Evolutionary conservation across 179 eudicot species (phyloP), one percentile per base, ranked within the genome.

Genomic region (Heliamphora pulchella): DNA sequence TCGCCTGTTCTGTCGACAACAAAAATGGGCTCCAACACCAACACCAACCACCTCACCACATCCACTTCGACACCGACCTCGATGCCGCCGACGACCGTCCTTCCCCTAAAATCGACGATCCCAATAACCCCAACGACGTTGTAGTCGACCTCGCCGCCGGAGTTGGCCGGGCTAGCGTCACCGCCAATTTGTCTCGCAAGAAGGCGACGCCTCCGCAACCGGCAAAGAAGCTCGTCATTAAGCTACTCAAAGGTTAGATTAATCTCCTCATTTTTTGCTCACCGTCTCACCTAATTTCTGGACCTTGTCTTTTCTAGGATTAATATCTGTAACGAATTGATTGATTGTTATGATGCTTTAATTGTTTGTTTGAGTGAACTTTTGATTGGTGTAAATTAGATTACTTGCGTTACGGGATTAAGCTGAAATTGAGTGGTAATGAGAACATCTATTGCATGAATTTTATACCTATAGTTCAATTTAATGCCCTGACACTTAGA

Each of bases 171-270:
- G 39, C 39, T 31, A 31, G 87, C 0, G 83, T 82, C 15, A 81
- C 94, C 14, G 81, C 95, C 68, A 96, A 96, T 89, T 85, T 92
- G 84, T 78, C 92, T 2, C 84, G 98, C 46, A 96, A 96, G 81
- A 96, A 96, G 91, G 99, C 98, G 2, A 86, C 90, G 9, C 94
- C 94, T 14, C 98, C 99, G 59, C 92, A 92, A 81, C 98, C 99
- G 20, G 80, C 91, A 0, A 96, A 93, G 85, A 93, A 96, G 86
- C 89, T 96, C 10, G 97, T 96, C 15, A 96, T 93, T 48, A 96
- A 92, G 94, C 90, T 91, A 62, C 63, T 84, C 17, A 96, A 93
- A 96, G 99, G 99, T 96, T 17, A 18, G 65, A 67, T 13, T 18
- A 18, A 63, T 63, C 22, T 63, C 13, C 67, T 4, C 2, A 18